phyloP scores from a whole-genome alignment of 2,329 filamentous ascomycete species.

The Aspergillus unguis region DNA sequence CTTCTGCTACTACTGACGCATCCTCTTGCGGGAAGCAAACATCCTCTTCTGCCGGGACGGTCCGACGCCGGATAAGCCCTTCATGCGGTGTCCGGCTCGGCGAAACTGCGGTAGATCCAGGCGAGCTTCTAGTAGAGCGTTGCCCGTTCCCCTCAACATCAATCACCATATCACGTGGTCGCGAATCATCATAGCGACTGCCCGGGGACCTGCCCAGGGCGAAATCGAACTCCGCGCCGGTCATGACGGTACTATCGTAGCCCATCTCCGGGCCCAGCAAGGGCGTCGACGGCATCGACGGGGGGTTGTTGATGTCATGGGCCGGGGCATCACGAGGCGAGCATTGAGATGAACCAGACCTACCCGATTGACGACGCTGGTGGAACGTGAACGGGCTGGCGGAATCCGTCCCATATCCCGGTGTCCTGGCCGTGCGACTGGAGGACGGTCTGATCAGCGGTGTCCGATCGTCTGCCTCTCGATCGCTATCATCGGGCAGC shows the following conservation, averaged over 20 bases:
- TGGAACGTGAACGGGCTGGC: slow-evolving; percentile 26
- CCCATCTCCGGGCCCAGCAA: slow-evolving; percentile 51
- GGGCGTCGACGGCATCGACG: slow-evolving; percentile 59
- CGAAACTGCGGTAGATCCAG: slow-evolving; percentile 40
- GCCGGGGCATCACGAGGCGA: slow-evolving; percentile 28
- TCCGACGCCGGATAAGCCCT: slow-evolving; percentile 51
- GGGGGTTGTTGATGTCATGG: slow-evolving; percentile 63
- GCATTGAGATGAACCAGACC: slow-evolving; percentile 28
- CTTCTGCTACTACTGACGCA: slow-evolving; percentile 79
- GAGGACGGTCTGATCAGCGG: slow-evolving; percentile 48
- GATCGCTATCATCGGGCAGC: slow-evolving; percentile 29
- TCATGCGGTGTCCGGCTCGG: slow-evolving; percentile 36
- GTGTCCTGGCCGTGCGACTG: slow-evolving; percentile 32
- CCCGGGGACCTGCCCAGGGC: slow-evolving; percentile 34
- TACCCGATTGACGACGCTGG: slow-evolving; percentile 25
- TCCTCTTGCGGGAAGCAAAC: slow-evolving; percentile 84
- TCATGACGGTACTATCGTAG: slow-evolving; percentile 54
- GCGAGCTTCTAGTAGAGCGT: slow-evolving; percentile 19
- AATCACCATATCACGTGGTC: slow-evolving; percentile 42
- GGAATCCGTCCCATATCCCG: slow-evolving; percentile 34
- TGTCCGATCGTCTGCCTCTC: slow-evolving; percentile 50
- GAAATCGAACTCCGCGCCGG: slow-evolving; percentile 44
- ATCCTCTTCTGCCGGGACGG: slow-evolving; percentile 71
- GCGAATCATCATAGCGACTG: slow-evolving; percentile 30
- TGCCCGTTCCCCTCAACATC: slow-evolving; percentile 39